Evolutionary conservation across 345 rosid species (phyloP).

Genomic region (Boechera divaricarpa): DNA sequence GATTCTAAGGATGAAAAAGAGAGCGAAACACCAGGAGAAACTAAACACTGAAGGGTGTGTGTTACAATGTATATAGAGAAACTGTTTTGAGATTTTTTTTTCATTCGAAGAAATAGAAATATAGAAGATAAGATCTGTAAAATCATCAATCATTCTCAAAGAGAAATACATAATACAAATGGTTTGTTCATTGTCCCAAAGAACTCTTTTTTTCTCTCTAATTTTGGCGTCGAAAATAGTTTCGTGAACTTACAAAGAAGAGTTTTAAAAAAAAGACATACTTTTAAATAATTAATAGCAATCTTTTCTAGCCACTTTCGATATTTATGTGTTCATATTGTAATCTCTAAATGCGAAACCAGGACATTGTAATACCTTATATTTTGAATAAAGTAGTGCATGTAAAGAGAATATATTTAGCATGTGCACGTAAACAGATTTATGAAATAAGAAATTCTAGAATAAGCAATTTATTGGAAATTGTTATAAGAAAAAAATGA

Average conservation of each 20-base stretch:
- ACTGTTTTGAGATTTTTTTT: neutral
- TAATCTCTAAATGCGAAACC: too few relatives aligned
- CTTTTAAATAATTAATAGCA: neutral
- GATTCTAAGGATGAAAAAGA: constrained; percentile 28
- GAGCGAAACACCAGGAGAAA: constrained; percentile 31
- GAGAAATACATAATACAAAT: neutral
- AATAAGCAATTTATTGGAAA: too few relatives aligned
- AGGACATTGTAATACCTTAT: too few relatives aligned
- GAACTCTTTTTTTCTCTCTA: neutral
- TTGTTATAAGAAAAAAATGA: too few relatives aligned
- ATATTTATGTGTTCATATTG: neutral
- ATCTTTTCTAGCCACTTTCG: neutral
- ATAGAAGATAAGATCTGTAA: constrained; percentile 18
- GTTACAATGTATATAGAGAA: constrained; percentile 33
- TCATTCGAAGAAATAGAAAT: constrained; percentile 13
- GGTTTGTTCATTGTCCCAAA: neutral
- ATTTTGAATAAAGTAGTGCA: too few relatives aligned
- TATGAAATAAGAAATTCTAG: too few relatives aligned
- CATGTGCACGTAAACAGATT: too few relatives aligned
- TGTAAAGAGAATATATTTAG: too few relatives aligned
- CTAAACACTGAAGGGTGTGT: constrained; percentile 36
- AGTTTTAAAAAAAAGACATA: neutral
- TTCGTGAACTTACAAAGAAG: neutral
- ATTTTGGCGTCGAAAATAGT: neutral
- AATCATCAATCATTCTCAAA: constrained; percentile 12